Percentiles rank a stretch among this genome's conserved stretches.
Conservation (phyloP, 73 alveolate genomes). For the Paramecium primaurelia region DNA sequence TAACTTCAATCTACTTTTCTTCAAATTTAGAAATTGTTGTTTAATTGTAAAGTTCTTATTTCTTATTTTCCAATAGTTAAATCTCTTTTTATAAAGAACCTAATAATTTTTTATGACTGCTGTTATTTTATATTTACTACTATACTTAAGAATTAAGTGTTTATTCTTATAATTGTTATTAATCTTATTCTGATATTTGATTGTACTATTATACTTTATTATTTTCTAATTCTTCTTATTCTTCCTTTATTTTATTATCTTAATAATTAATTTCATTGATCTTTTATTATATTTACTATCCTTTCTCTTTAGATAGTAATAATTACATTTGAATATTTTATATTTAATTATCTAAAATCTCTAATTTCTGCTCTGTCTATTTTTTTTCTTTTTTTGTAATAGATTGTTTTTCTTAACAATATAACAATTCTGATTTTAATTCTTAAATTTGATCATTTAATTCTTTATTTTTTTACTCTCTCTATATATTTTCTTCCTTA, state of each 20-base stretch:
- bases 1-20: background rate
- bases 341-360: background rate
- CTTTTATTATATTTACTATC: background rate
- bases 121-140: background rate
- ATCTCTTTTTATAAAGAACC: background rate
- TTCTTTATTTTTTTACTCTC: background rate
- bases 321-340: background rate
- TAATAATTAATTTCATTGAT: background rate
- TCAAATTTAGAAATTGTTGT: background rate
- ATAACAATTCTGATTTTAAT: background rate
- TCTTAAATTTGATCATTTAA: background rate
- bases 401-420: background rate
- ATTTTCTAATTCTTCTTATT: background rate
- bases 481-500: background rate
- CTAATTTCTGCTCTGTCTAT: background rate
- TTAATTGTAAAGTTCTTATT: background rate
- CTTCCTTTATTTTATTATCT: background rate
- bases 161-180: background rate
- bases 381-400: background rate
- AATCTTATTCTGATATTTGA: background rate
- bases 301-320: background rate
- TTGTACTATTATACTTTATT: background rate
- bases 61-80: background rate
- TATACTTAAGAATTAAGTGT: background rate
- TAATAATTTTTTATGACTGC: background rate